Evolutionary conservation across 805 yeast species (phyloP).

Genomic region (Kluyveromyces aestuarii): DNA sequence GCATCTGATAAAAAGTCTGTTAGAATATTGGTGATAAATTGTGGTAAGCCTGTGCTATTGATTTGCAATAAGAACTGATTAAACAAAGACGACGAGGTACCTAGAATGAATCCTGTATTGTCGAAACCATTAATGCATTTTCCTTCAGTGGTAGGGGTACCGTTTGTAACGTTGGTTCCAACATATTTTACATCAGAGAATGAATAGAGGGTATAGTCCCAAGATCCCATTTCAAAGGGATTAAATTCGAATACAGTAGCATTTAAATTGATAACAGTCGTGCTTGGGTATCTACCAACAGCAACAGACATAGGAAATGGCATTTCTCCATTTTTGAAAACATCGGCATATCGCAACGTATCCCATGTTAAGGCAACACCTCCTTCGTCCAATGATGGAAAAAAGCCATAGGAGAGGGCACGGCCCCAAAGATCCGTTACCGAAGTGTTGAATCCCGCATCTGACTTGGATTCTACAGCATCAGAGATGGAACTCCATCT

Average conservation of each 20-base stretch:
- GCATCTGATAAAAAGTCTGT: constrained; percentile 37
- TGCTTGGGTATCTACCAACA: constrained; percentile 58
- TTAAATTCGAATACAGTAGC: constrained; percentile 60
- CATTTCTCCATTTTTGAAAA: constrained; percentile 53
- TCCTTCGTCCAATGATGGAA: constrained; percentile 50
- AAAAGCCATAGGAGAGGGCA: constrained; percentile 63
- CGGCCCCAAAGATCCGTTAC: constrained; percentile 79
- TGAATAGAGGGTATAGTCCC: constrained; percentile 69
- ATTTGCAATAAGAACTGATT: constrained; percentile 56
- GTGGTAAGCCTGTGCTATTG: constrained; percentile 43
- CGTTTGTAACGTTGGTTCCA: constrained; percentile 58
- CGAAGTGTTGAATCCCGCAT: constrained; percentile 60
- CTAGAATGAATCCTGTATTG: constrained; percentile 72
- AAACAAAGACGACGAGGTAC: constrained; percentile 76
- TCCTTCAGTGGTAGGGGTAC: constrained; percentile 40
- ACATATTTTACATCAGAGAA: constrained; percentile 62
- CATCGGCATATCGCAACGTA: constrained; percentile 50
- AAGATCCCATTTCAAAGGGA: constrained; percentile 75
- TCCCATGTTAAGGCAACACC: constrained; percentile 57
- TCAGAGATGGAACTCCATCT: constrained; percentile 48
- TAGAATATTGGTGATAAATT: constrained; percentile 39
- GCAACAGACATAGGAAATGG: constrained; percentile 67
- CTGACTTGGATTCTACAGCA: constrained; percentile 43
- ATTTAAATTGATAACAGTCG: constrained; percentile 47
- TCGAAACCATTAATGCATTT: constrained; percentile 67